Percentiles rank a stretch among this genome's conserved stretches.
These are phyloP conservation scores for Paramecium caudatum DNA, from an alignment of 73 alveolate genomes.

Conservation along the genomic window DNA sequence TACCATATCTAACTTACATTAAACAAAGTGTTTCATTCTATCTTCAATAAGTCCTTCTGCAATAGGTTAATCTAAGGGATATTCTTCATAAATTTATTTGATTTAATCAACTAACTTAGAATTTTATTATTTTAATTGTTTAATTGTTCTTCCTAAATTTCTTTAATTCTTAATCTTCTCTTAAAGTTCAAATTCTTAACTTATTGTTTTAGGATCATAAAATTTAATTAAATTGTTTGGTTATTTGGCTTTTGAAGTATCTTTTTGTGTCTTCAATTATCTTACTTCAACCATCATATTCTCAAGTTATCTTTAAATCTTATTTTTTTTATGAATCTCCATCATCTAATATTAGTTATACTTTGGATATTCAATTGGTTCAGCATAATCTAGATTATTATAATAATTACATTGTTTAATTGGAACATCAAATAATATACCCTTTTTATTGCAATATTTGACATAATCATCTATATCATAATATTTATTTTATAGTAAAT, in stretches of 20 bases:
- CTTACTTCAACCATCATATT: too few species aligned
- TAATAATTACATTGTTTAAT: background rate
- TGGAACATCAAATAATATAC: background rate
- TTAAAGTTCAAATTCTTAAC: background rate
- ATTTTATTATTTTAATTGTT: constrained; percentile 21
- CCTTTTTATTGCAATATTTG: background rate
- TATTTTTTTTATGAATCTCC: too few species aligned
- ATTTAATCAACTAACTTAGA: background rate
- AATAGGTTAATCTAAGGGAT: constrained; percentile 23
- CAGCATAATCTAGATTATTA: background rate
- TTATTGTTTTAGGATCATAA: background rate
- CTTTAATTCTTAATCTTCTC: constrained; percentile 17
- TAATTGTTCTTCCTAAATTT: background rate
- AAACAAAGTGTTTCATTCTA: background rate
- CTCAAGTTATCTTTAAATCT: too few species aligned
- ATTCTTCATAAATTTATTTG: constrained; percentile 18
- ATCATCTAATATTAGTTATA: too few species aligned
- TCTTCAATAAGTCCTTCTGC: background rate
- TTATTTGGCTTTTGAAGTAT: too few species aligned
- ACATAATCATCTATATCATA: constrained; percentile 28
- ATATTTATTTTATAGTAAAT: background rate
- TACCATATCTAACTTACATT: background rate
- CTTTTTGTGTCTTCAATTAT: too few species aligned
- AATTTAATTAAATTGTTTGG: too few species aligned
- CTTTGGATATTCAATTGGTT: background rate